Evolutionary conservation across 2,329 filamentous ascomycete species (phyloP), one percentile per base, ranked within the genome.

Genomic region (Pseudogymnoascus sp.): DNA sequence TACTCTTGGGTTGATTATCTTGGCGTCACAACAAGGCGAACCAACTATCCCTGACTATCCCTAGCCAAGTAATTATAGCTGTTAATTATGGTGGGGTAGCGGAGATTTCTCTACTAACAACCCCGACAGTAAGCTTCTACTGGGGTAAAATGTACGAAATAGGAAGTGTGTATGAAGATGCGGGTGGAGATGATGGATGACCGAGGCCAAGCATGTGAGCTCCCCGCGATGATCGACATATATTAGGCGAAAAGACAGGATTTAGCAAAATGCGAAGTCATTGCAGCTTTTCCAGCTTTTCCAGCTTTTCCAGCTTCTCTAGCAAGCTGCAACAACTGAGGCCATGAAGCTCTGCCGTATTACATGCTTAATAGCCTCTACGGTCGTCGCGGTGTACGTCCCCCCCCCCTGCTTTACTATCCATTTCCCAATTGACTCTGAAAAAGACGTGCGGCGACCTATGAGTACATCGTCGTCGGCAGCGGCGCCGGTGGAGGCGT

Each of bases 381-480:
- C 26, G 23, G n/a, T 31, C 26, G 45, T 52, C 45, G 26, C 45
- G 12, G 45, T 31, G 45, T 52, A 52, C 14, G 45, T 52, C 14
- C 8, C 29, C 43, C 12, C 8, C 41, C 12, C 41, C 12, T 12
- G 4, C 7, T 6, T 31, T 31, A 31, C 26, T 6, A 16, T 31
- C 7, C 8, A 31, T 11, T 19, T 10, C 8, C 8, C 29, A 31
- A 31, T n/a, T 52, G 45, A 52, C 45, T 11, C n/a, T 12, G 45
- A 11, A 31, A 52, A 31, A 52, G 45, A 11, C 26, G 45, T 31
- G 45, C 26, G 26, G 10, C 45, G 26, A 52, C 23, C 19, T 83
- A 83, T 72, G 81, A 83, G 63, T 83, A 82, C 71, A 75, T 83
- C 12, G 74, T 83, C 14, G 78, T 83, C 23, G 81, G 81, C 6